phyloP scores from a whole-genome alignment of 2,329 filamentous ascomycete species.

The Zasmidium angulare region DNA sequence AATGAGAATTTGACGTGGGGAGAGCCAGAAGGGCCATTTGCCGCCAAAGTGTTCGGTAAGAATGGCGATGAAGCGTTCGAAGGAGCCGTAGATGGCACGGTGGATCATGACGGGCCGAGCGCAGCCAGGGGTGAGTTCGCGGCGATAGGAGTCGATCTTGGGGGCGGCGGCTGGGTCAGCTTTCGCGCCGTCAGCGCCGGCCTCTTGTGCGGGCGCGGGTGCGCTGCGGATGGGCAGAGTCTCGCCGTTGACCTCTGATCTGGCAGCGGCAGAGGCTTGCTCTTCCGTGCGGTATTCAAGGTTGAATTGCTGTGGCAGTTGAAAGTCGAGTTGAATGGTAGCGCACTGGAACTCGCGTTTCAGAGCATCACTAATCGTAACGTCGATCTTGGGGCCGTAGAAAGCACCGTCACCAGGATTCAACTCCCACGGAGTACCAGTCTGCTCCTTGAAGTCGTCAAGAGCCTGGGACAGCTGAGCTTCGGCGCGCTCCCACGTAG shows the following conservation, averaged over 20 bases:
- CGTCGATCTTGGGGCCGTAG: slow-evolving; percentile 98
- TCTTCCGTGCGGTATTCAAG: slow-evolving; percentile 82
- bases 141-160: slow-evolving; percentile 37
- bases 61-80: slow-evolving; percentile 70
- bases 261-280: slow-evolving; percentile 46
- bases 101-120: slow-evolving; percentile 84
- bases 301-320: slow-evolving; percentile 80
- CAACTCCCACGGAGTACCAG: slow-evolving; percentile 75
- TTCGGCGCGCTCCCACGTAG: slow-evolving; percentile 89
- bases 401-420: slow-evolving; percentile 96
- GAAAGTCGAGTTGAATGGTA: slow-evolving; percentile 92
- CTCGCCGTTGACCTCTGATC: slow-evolving; percentile 20
- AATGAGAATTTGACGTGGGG: slow-evolving; percentile 76
- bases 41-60: slow-evolving; percentile 81
- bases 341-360: slow-evolving; percentile 84
- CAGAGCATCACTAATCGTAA: slow-evolving; percentile 86
- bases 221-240: slow-evolving; percentile 35
- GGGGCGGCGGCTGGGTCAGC: slow-evolving; percentile 28
- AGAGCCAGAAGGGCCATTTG: slow-evolving; percentile 89
- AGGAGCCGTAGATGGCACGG: slow-evolving; percentile 73
- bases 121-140: slow-evolving; percentile 65
- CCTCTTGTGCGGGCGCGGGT: slow-evolving; percentile 21
- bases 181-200: slow-evolving; percentile 15
- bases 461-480: slow-evolving; percentile 75
- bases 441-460: slow-evolving; percentile 66